Conservation (phyloP, 352 stramenopile species). For the Aphanomyces cochlioides region DNA sequence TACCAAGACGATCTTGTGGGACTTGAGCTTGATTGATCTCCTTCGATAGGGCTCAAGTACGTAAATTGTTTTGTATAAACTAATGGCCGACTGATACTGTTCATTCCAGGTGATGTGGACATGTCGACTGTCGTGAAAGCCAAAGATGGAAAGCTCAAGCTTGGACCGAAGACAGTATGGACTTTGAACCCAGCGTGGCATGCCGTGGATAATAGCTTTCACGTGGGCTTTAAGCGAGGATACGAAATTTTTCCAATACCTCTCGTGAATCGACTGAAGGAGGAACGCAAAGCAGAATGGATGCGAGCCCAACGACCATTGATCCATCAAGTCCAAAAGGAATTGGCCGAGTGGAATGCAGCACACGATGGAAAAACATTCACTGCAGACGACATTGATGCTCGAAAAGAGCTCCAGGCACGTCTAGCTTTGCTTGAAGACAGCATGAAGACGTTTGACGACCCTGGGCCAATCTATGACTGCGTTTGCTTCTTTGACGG, state of each 20-base stretch:
- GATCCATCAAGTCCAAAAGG: conserved; percentile 54
- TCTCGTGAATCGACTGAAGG: conserved; percentile 64
- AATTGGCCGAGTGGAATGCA: conserved; percentile 48
- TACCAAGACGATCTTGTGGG: conserved; percentile 7
- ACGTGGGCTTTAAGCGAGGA: conserved; percentile 75
- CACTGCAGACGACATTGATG: conserved; percentile 42
- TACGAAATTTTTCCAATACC: conserved; percentile 87
- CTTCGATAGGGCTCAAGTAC: conserved; percentile 23
- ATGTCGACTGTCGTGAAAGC: conserved; percentile 49
- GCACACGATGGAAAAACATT: conserved; percentile 34
- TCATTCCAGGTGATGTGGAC: conserved; percentile 84
- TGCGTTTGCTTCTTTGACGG: conserved; percentile 88
- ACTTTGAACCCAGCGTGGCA: conserved; percentile 73
- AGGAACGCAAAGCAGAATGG: conserved; percentile 75
- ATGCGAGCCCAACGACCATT: conserved; percentile 58
- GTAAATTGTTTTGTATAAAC: no score
- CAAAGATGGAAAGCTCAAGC: conserved; percentile 35
- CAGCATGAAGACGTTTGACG: conserved; percentile 70
- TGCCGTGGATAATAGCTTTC: conserved; percentile 45
- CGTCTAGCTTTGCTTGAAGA: conserved; percentile 66
- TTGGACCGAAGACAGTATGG: conserved; percentile 43
- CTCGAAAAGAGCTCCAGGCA: conserved; percentile 80
- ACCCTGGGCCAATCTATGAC: conserved; percentile 91
- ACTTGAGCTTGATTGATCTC: not conserved
- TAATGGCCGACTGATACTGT: no score